These are phyloP conservation scores for Porogramme epimiltina DNA, from an alignment of 1,284 basidiomycete genomes.

Conservation along the genomic window DNA sequence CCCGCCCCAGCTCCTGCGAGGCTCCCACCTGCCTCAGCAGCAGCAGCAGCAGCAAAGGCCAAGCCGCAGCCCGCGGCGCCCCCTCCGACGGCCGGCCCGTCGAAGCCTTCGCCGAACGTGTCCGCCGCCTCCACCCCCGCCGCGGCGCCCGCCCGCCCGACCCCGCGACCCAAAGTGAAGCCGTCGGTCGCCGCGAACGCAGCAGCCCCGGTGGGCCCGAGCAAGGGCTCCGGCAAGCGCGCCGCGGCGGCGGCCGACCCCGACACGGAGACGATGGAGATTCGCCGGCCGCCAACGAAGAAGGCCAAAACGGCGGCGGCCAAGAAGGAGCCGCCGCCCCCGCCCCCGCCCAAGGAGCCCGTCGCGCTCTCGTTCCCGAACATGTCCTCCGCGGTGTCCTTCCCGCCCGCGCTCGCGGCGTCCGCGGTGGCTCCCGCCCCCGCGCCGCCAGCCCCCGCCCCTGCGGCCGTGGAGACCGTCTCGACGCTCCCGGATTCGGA, in stretches of 20 bases:
- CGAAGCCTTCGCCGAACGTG: neutral
- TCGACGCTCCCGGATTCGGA: slow-evolving; percentile 35
- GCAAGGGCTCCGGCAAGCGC: slow-evolving; percentile 24
- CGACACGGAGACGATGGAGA: slow-evolving; percentile 42
- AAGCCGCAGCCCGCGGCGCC: no score
- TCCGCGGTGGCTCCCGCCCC: slow-evolving; percentile 10
- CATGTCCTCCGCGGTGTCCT: slow-evolving; percentile 16
- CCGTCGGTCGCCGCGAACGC: neutral
- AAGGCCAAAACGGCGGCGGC: slow-evolving; percentile 6
- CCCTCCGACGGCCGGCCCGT: slow-evolving; percentile 1
- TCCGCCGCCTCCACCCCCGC: neutral
- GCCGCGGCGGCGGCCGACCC: slow-evolving; percentile 33
- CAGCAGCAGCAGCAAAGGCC: no score
- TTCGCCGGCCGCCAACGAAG: slow-evolving; percentile 32
- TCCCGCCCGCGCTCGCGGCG: slow-evolving; percentile 18
- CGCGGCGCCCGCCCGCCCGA: neutral
- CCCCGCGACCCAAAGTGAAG: slow-evolving; percentile 8
- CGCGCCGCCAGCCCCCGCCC: slow-evolving; percentile 20
- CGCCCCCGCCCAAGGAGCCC: slow-evolving; percentile 38
- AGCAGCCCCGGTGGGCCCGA: neutral
- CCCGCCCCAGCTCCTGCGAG: no score
- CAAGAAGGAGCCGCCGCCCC: slow-evolving; percentile 28
- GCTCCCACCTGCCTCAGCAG: no score
- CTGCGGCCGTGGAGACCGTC: slow-evolving; percentile 3
- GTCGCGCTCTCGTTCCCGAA: slow-evolving; percentile 29